Evolutionary conservation across 1,139 yeast genomes (phyloP), one percentile per base, ranked within the genome.

Genomic region (Lodderomyces elongisporus): DNA sequence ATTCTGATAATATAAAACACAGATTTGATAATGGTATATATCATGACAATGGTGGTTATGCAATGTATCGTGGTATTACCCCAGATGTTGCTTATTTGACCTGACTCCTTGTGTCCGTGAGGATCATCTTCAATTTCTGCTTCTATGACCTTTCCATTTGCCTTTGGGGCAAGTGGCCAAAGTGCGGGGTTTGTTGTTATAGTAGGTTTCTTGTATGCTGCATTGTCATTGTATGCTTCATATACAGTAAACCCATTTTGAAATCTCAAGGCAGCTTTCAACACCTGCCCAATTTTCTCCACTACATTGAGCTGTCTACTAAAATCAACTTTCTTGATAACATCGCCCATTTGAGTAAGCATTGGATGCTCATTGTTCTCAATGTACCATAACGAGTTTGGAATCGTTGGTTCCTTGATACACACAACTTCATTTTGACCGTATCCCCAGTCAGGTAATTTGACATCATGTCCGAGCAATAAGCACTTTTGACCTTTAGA

Each of bases 401-500:
- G 69, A 23, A 64, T 55, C 3, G 73, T 73, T 9, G 94, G 87
- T 23, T 71, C 73, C 27, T 74, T 73, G 23, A 83, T 70, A 55
- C 95, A 87, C 15, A 82, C 58, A 2, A 85, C 85, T 58, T 87
- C 95, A 52, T 78, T 79, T 47, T 83, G 93, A 22, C 66, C 63
- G 42, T 65, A 66, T 0, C 79, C 93, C 87, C 88, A 81, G 1
- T 64, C 66, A 3, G 93, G 93, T 27, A 85, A 60, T 43, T 62
- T 69, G 5, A 66, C 66, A 22, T 69, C 70, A 48, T 85, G 93
- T 5, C 83, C 72, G 41, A 83, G 53, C 31, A 85, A 50, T 14
- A 65, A 63, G 53, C 95, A 85, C 17, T 62, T 60, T 10, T 77
- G 72, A 16, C 79, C 76, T n/a, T 62, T 58, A 51, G 81, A 87